Evolutionary conservation across 2,329 filamentous ascomycete species (phyloP).

Genomic region (Neodidymelliopsis sp.): DNA sequence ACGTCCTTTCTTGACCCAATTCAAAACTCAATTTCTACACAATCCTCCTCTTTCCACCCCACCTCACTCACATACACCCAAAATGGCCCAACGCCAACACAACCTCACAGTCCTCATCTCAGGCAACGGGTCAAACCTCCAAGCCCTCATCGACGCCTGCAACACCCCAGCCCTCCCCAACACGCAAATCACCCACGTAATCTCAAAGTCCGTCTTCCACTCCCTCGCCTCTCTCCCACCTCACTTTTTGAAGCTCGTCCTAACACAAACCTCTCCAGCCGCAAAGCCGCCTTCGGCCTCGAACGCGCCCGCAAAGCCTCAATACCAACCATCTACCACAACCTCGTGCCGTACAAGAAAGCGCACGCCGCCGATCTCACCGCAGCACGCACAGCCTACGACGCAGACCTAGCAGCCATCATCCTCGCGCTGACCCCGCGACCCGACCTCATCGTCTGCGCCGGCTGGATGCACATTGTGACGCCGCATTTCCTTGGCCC

Average conservation of each 20-base stretch:
- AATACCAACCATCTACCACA: constrained; percentile 83
- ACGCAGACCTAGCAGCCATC: constrained; percentile 74
- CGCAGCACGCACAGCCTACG: constrained; percentile 71
- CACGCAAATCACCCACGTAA: constrained; percentile 67
- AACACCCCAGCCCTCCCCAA: constrained; percentile 57
- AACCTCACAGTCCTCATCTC: constrained; percentile 68
- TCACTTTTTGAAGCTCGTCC: neutral
- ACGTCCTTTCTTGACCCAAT: neutral
- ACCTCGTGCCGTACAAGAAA: constrained; percentile 79
- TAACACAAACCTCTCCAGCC: constrained; percentile 24
- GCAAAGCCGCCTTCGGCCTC: constrained; percentile 69
- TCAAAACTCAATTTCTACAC: neutral
- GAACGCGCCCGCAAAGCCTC: constrained; percentile 64
- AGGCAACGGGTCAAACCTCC: constrained; percentile 77
- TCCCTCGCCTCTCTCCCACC: too few relatives aligned
- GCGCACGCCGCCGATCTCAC: constrained; percentile 60
- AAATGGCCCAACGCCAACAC: constrained; percentile 42
- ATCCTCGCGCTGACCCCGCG: constrained; percentile 64
- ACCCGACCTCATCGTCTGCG: constrained; percentile 80
- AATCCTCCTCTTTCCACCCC: neutral
- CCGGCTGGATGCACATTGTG: constrained; percentile 87
- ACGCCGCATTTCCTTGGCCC: constrained; percentile 73
- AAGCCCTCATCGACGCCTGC: constrained; percentile 74
- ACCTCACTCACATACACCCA: neutral
- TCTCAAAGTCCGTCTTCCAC: constrained; percentile 55